Evolutionary conservation across 805 yeast genomes (phyloP).

Genomic region (Yarrowia sp.): DNA sequence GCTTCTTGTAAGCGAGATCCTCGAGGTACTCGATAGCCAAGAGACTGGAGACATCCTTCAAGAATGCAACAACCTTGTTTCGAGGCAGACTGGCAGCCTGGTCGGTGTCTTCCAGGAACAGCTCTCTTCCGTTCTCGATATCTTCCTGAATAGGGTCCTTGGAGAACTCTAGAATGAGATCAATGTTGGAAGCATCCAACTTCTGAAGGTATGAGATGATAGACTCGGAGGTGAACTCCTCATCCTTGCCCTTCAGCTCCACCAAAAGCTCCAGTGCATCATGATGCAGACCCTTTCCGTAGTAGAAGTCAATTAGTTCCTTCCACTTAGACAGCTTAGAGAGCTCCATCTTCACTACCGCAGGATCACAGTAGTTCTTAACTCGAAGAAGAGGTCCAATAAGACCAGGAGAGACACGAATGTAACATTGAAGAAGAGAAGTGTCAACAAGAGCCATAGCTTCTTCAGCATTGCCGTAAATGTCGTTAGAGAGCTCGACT

Average conservation of each 20-base stretch:
- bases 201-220: constrained; percentile 43
- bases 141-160: constrained; percentile 57
- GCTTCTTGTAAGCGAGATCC: constrained; percentile 55
- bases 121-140: constrained; percentile 52
- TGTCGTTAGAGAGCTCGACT: constrained; percentile 44
- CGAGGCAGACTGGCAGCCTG: constrained; percentile 66
- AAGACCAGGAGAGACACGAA: constrained; percentile 69
- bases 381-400: constrained; percentile 84
- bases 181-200: constrained; percentile 52
- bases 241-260: neutral
- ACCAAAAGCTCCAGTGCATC: constrained; percentile 69
- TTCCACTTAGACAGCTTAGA: constrained; percentile 56
- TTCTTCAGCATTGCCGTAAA: constrained; percentile 48
- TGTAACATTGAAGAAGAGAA: constrained; percentile 75
- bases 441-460: constrained; percentile 69
- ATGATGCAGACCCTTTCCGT: constrained; percentile 64
- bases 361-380: constrained; percentile 73
- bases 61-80: constrained; percentile 59
- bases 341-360: constrained; percentile 64
- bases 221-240: constrained; percentile 21
- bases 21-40: constrained; percentile 60
- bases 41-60: constrained; percentile 49
- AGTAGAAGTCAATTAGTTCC: constrained; percentile 81
- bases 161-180: constrained; percentile 64
- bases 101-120: constrained; percentile 72